phyloP scores from a whole-genome alignment of 805 yeast species.

The Pichia occidentalis region DNA sequence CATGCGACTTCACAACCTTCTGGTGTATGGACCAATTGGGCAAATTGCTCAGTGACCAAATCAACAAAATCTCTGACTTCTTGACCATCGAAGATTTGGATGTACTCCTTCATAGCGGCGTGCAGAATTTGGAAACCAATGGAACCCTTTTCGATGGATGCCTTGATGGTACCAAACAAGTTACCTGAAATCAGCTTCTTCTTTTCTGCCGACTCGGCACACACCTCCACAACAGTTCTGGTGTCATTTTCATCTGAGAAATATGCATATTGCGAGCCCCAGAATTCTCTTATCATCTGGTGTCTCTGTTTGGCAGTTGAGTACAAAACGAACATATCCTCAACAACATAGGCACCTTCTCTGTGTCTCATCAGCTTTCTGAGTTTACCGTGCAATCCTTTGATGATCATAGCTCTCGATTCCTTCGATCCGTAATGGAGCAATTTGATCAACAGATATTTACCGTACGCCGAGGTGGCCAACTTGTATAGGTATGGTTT shows the following conservation, averaged over 20 bases:
- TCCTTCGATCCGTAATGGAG: constrained; percentile 88
- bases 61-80: constrained; percentile 81
- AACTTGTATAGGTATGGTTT: constrained; percentile 72
- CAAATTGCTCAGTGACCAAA: constrained; percentile 76
- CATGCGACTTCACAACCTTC: constrained; percentile 94
- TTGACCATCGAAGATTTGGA: constrained; percentile 58
- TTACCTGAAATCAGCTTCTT: constrained; percentile 68
- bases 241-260: constrained; percentile 70
- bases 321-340: constrained; percentile 82
- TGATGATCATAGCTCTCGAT: constrained; percentile 64
- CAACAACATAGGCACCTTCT: constrained; percentile 97
- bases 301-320: constrained; percentile 77
- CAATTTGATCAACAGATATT: constrained; percentile 79
- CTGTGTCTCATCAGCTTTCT: constrained; percentile 92
- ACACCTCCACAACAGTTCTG: constrained; percentile 58
- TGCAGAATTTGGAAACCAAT: constrained; percentile 94
- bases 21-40: constrained; percentile 90
- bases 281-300: constrained; percentile 92
- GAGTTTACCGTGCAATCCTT: constrained; percentile 85
- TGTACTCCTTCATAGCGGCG: constrained; percentile 90
- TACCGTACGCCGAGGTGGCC: constrained; percentile 92
- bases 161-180: constrained; percentile 73
- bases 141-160: constrained; percentile 92
- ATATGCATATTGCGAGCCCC: constrained; percentile 93
- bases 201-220: constrained; percentile 67